Percentiles rank a stretch among this genome's conserved stretches.
These are phyloP conservation scores for Penicillium crystallinum DNA, from an alignment of 495 filamentous ascomycete species.

Conservation along the genomic window DNA sequence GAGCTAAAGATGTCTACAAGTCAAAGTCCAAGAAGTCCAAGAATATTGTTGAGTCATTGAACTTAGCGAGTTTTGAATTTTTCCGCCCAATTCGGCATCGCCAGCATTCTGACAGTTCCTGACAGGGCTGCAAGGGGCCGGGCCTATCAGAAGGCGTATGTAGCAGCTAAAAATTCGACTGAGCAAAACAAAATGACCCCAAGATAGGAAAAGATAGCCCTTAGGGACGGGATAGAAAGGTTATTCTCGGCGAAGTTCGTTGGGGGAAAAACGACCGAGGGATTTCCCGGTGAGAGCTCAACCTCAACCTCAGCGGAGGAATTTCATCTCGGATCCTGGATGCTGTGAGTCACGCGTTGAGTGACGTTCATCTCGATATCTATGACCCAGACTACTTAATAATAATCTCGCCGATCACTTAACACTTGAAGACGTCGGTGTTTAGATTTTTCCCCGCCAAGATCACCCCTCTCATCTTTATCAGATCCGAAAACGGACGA, in stretches of 20 bases:
- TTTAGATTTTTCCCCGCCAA: slow-evolving; percentile 2
- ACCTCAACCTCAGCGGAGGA: slow-evolving; percentile 12
- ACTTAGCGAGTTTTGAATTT: background rate
- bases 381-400: background rate
- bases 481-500: slow-evolving; percentile 22
- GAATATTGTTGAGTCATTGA: background rate
- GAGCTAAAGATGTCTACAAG: background rate
- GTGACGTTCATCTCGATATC: background rate
- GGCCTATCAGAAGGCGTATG: background rate
- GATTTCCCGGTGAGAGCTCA: slow-evolving; percentile 4
- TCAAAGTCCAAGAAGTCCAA: background rate
- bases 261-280: slow-evolving; percentile 7
- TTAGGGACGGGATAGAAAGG: slow-evolving; percentile 2
- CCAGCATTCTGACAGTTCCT: background rate
- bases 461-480: slow-evolving; percentile 6
- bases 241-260: slow-evolving; percentile 23
- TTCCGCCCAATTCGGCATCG: background rate
- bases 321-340: background rate
- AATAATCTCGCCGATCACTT: background rate
- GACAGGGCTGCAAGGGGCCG: background rate
- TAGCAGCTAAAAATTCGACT: no score
- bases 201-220: background rate
- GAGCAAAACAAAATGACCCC: background rate
- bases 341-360: background rate
- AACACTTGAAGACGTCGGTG: background rate